Percentiles rank a stretch among this genome's conserved stretches.
Evolutionary conservation across 331 rosid genomes (phyloP).

Genomic region (Phaseolus coccineus): DNA sequence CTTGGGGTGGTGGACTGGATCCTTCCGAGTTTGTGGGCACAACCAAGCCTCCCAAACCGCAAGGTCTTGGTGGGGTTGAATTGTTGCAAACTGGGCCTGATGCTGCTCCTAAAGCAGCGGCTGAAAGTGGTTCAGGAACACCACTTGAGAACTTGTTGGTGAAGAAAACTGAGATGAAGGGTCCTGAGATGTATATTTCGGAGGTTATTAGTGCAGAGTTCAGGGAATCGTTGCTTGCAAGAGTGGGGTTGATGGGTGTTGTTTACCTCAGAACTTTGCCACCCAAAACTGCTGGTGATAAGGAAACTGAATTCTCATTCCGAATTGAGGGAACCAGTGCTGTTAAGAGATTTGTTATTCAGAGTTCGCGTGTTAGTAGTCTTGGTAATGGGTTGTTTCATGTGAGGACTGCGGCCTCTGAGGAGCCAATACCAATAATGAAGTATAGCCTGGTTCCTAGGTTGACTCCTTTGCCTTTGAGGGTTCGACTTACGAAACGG

Average conservation of each 20-base stretch:
- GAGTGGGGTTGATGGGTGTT: slow-evolving; percentile 83
- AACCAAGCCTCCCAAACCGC: slow-evolving; percentile 58
- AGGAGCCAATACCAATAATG: slow-evolving; percentile 83
- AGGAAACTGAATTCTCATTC: slow-evolving; percentile 94
- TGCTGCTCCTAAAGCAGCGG: slow-evolving; percentile 57
- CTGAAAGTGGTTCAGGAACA: slow-evolving; percentile 59
- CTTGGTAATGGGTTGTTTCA: slow-evolving; percentile 92
- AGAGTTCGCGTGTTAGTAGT: slow-evolving; percentile 81
- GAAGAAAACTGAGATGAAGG: slow-evolving; percentile 79
- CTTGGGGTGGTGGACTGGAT: slow-evolving; percentile 99
- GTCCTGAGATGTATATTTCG: slow-evolving; percentile 83
- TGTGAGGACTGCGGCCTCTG: slow-evolving; percentile 73
- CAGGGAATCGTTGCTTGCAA: slow-evolving; percentile 87
- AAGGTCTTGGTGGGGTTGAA: slow-evolving; percentile 98
- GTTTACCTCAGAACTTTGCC: slow-evolving; percentile 87
- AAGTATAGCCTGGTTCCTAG: slow-evolving; percentile 84
- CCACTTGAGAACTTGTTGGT: slow-evolving; percentile 75
- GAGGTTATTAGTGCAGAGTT: slow-evolving; percentile 92
- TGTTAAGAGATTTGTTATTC: slow-evolving; percentile 84
- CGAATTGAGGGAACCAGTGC: slow-evolving; percentile 76
- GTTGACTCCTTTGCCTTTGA: slow-evolving; percentile 87
- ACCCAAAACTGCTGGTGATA: slow-evolving; percentile 71
- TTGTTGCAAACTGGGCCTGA: slow-evolving; percentile 82
- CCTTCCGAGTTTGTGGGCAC: slow-evolving; percentile 86
- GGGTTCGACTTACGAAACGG: slow-evolving; percentile 88